A percentile compares a stretch with the other conserved stretches of the same genome.
These are phyloP conservation scores for Eucalyptus sp. DNA, from an alignment of 345 rosid species.

Conservation along the genomic window DNA sequence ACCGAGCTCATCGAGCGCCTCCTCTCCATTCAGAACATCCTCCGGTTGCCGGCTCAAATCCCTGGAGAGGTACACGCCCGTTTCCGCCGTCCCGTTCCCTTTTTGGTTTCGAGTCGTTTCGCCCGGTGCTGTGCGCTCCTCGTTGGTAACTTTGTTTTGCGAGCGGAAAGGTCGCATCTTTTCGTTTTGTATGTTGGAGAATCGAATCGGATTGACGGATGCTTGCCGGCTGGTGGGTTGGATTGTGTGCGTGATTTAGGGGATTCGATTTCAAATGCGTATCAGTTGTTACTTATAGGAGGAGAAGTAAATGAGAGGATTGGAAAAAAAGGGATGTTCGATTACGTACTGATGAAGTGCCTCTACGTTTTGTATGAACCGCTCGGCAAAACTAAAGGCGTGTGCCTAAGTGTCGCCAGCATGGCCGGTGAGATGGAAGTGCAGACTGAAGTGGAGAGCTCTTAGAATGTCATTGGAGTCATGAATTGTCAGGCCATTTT, in stretches of 20 bases:
- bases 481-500: neutral
- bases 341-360: neutral
- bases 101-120: neutral
- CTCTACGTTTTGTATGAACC: neutral
- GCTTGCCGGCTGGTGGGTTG: neutral
- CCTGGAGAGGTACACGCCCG: neutral
- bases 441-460: neutral
- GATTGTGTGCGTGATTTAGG: neutral
- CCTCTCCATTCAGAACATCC: constrained; percentile 68
- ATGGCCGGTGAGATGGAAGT: neutral
- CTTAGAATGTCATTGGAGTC: neutral
- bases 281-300: neutral
- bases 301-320: neutral
- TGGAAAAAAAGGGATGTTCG: neutral
- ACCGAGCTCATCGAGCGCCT: constrained; percentile 68
- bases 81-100: neutral
- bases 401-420: neutral
- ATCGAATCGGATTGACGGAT: neutral
- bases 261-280: neutral
- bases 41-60: constrained; percentile 45
- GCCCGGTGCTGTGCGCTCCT: neutral
- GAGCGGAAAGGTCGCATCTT: neutral
- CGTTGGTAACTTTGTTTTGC: neutral
- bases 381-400: neutral
- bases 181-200: neutral